A percentile compares a stretch with the other conserved stretches of the same genome.
Conservation (phyloP, 805 yeast species). For the Dipodascus albidus region DNA sequence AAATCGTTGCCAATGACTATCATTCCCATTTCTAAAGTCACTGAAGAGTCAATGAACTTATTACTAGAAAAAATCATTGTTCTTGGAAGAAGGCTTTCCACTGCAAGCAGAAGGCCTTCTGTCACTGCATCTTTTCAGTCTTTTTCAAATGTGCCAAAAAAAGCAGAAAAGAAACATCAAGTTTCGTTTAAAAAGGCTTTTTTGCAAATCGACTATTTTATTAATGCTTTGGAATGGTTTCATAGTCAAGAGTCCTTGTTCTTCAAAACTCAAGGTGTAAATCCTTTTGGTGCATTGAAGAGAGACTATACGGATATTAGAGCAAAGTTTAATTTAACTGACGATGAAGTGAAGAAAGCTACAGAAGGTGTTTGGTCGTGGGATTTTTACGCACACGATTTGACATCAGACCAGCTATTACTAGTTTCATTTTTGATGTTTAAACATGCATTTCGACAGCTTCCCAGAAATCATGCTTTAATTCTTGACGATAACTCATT, state of each 20-base stretch:
- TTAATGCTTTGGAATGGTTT: not conserved
- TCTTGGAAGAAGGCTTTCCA: not conserved
- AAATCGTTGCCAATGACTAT: not conserved
- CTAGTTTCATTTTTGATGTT: slow-evolving; percentile 49
- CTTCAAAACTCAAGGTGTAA: not conserved
- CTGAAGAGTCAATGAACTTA: not conserved
- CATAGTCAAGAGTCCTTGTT: not conserved
- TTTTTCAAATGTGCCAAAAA: not conserved
- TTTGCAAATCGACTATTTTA: not conserved
- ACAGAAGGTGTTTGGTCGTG: slow-evolving; percentile 24
- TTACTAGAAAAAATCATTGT: not conserved
- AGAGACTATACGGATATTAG: not conserved
- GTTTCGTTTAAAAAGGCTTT: not conserved
- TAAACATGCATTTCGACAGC: slow-evolving; percentile 25
- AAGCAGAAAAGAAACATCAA: not conserved
- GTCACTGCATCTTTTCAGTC: not conserved
- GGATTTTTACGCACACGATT: slow-evolving; percentile 62
- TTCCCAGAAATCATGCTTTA: slow-evolving; percentile 13
- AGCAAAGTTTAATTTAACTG: not conserved
- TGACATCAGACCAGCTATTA: slow-evolving; percentile 53
- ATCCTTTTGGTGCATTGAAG: not conserved
- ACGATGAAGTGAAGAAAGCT: not conserved
- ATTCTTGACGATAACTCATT: slow-evolving; percentile 34
- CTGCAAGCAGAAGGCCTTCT: not conserved
- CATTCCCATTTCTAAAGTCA: not conserved